Conservation (phyloP, 108 stramenopile species). For the Skeletonema menzelii region DNA sequence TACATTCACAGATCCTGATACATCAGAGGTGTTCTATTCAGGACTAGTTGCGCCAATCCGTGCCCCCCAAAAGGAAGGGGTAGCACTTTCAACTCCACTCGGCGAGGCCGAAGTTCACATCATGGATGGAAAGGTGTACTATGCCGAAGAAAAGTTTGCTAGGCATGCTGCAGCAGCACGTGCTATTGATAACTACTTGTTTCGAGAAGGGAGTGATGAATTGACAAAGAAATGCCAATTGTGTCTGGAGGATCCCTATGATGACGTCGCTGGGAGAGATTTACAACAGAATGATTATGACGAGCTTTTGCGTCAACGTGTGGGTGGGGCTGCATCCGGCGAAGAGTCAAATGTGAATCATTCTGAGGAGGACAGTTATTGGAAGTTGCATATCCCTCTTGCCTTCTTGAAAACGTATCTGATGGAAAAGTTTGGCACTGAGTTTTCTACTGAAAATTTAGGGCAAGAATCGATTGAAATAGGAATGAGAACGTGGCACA, state of each 20-base stretch:
- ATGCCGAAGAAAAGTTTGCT: constrained; percentile 6
- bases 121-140: constrained; percentile 32
- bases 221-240: neutral
- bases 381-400: too few species aligned
- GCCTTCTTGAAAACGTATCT: too few species aligned
- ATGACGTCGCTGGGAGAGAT: neutral
- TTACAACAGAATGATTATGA: neutral
- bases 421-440: too few species aligned
- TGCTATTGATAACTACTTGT: constrained; percentile 32
- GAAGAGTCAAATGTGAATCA: neutral
- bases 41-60: constrained; percentile 9
- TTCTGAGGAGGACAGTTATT: neutral
- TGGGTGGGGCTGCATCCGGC: too few species aligned
- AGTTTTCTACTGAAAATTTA: too few species aligned
- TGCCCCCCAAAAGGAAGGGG: neutral
- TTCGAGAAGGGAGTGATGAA: constrained; percentile 7
- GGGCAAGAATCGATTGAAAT: too few species aligned
- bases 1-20: constrained; percentile 27
- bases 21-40: constrained; percentile 28
- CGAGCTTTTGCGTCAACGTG: constrained; percentile 11
- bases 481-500: constrained; percentile 13
- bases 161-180: constrained; percentile 39
- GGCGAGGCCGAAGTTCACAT: neutral
- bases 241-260: constrained; percentile 28
- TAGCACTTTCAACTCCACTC: constrained; percentile 2